phyloP scores from a whole-genome alignment of 1,284 basidiomycete species.

The Sporisorium graminicola region DNA sequence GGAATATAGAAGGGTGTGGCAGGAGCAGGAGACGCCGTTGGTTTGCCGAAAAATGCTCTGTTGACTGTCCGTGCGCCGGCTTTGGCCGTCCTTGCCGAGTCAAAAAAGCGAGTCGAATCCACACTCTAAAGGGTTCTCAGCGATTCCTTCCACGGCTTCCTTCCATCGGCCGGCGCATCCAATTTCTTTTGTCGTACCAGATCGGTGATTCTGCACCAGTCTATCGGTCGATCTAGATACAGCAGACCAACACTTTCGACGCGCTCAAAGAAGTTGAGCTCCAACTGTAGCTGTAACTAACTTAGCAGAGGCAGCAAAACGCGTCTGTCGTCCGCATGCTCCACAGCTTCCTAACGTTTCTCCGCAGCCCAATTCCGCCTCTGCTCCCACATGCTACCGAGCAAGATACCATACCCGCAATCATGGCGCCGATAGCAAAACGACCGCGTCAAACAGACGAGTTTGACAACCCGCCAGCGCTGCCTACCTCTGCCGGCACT shows the following conservation, averaged over 20 bases:
- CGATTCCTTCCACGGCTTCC: conserved; percentile 2
- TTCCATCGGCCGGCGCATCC: not conserved
- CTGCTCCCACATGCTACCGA: not conserved
- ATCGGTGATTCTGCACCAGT: not conserved
- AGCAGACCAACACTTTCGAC: conserved; percentile 15
- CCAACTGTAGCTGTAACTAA: not conserved
- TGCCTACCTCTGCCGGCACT: not conserved
- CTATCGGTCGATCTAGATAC: not conserved
- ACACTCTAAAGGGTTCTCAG: conserved; percentile 4
- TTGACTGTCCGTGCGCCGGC: conserved; percentile 4
- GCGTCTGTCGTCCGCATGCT: conserved; percentile 1
- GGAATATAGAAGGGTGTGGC: no score
- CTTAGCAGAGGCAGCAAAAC: not conserved
- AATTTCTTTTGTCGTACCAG: no score
- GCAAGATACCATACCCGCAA: not conserved
- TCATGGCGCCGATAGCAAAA: conserved; percentile 24
- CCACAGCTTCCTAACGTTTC: no score
- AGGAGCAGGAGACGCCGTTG: conserved; percentile 6
- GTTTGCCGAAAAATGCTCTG: conserved; percentile 1
- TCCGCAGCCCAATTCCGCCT: not conserved
- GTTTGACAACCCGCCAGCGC: not conserved
- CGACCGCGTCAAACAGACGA: conserved; percentile 33
- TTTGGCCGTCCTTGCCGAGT: not conserved
- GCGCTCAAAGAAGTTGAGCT: not conserved
- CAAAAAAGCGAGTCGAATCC: not conserved